Evolutionary conservation across 768 basidiomycete genomes (phyloP).

Genomic region (Lentinula raphanica): DNA sequence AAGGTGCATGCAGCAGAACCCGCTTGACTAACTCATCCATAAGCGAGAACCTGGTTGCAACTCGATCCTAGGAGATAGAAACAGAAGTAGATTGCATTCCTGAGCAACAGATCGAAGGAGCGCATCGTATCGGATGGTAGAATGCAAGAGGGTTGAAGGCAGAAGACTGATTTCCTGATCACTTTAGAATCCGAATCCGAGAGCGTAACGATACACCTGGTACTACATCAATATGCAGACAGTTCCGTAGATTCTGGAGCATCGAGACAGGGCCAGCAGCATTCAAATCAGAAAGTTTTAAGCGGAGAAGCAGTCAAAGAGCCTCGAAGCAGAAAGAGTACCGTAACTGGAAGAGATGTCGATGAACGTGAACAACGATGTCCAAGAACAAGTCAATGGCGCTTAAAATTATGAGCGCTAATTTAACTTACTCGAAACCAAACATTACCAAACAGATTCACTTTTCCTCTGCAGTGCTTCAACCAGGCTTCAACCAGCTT

Average conservation of each 20-base stretch:
- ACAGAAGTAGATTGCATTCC: neutral
- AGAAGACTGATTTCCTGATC: neutral
- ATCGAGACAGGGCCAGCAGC: too few species aligned
- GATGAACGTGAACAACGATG: too few species aligned
- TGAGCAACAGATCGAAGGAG: neutral
- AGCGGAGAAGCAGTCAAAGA: too few species aligned
- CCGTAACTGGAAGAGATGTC: too few species aligned
- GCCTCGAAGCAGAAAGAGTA: too few species aligned
- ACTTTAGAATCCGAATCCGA: neutral
- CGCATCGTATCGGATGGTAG: neutral
- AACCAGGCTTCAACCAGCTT: too few species aligned
- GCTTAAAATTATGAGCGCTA: too few species aligned
- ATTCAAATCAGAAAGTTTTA: too few species aligned
- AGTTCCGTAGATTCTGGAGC: neutral
- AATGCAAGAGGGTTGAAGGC: neutral
- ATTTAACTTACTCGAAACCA: too few species aligned
- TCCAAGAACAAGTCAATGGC: too few species aligned
- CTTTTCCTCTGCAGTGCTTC: too few species aligned
- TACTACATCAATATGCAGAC: too few species aligned
- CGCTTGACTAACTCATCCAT: neutral
- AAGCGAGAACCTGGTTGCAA: neutral
- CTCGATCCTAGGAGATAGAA: neutral
- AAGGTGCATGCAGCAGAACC: neutral
- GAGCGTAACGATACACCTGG: neutral
- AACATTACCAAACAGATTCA: neutral